These are phyloP conservation scores for Tremella mesenterica DNA, from an alignment of 768 basidiomycete species.

Conservation along the genomic window DNA sequence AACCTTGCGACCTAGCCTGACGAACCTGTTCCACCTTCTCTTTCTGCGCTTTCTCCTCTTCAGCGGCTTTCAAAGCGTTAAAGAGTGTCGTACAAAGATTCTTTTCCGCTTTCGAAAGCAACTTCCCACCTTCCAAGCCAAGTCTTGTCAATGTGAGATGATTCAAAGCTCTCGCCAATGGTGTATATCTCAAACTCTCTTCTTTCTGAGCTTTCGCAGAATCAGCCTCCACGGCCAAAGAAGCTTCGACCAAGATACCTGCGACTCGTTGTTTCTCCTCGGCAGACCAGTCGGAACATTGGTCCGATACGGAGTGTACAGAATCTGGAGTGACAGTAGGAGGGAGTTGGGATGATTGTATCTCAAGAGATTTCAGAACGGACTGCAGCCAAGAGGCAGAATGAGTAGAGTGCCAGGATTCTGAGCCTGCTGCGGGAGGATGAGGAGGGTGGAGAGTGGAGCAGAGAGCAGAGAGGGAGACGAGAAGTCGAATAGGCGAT, in stretches of 20 bases:
- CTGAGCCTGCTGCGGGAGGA: background rate
- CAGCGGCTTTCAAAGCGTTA: slow-evolving; percentile 28
- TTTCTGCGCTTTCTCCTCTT: slow-evolving; percentile 21
- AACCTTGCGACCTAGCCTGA: slow-evolving; percentile 43
- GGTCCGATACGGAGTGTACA: slow-evolving; percentile 17
- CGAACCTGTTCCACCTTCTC: slow-evolving; percentile 25
- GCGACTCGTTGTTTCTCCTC: slow-evolving; percentile 22
- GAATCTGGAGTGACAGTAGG: slow-evolving; percentile 8
- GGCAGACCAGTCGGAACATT: slow-evolving; percentile 18
- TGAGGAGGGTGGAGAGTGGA: slow-evolving; percentile 16
- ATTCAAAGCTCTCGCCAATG: slow-evolving; percentile 23
- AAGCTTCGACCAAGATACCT: slow-evolving; percentile 28
- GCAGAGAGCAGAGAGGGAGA: slow-evolving; percentile 23
- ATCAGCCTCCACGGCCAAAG: slow-evolving; percentile 23
- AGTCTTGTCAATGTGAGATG: slow-evolving; percentile 29
- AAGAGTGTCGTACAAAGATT: slow-evolving; percentile 32
- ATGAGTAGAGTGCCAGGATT: slow-evolving; percentile 16
- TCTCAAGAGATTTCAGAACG: slow-evolving; percentile 26
- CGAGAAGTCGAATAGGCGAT: slow-evolving; percentile 23
- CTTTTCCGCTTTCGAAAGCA: slow-evolving; percentile 31
- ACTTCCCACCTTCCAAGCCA: slow-evolving; percentile 14
- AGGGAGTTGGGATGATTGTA: slow-evolving; percentile 21
- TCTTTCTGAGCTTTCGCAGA: slow-evolving; percentile 18
- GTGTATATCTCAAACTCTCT: slow-evolving; percentile 33
- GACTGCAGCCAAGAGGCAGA: slow-evolving; percentile 23